Base-by-base conservation (phyloP, 352 stramenopile genomes). In the Detonula confervacea region DNA sequence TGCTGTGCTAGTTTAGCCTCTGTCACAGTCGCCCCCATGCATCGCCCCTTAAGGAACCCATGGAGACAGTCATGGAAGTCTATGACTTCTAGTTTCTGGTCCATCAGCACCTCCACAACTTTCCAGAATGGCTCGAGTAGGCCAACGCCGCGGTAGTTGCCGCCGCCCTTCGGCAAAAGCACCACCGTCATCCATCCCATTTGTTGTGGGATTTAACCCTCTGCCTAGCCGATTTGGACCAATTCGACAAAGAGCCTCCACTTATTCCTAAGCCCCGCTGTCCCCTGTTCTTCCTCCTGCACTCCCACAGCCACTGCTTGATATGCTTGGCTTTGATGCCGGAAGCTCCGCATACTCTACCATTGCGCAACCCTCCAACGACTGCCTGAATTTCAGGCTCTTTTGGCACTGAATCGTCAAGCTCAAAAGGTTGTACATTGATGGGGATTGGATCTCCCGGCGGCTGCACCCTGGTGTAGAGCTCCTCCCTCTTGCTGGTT, bases 41-140 rank as follows among this genome's bases (percentile, higher is more conserved):
- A 4, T 49, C 39, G 6, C 1, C 16, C 16, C 8, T 18, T 20
- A 5, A 49, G 39, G 11, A 49, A 49, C 5, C 8, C 39, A 49
- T 73, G 71, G 16, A 80, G 35, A 24, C 9, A 46, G 37, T 80
- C 56, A 35, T 74, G 35, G 42, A 80, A 61, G 9, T 67, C 14
- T 12, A 75, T 30, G 14, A 27, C 52, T 3, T 54, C 1, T 1
- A 80, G 18, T 29, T 61, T 16, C 11, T 3, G 4, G 60, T 74
- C 52, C 5, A 80, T 73, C 24, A 80, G 30, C 3, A 37, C 8
- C 30, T 37, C 8, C 3, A 37, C 8, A 8, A 8, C 8, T 9
- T 37, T 37, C 30, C 8, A 37, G 8, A 37, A 37, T 8, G 8
- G 30, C 8, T 37, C 74, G 44, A 39, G n/a, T 47, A 80, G 37